Percentiles rank a stretch among this genome's conserved stretches.
Evolutionary conservation across 202 grass and related monocot genomes (phyloP).

Genomic region (Zoysia matrella): DNA sequence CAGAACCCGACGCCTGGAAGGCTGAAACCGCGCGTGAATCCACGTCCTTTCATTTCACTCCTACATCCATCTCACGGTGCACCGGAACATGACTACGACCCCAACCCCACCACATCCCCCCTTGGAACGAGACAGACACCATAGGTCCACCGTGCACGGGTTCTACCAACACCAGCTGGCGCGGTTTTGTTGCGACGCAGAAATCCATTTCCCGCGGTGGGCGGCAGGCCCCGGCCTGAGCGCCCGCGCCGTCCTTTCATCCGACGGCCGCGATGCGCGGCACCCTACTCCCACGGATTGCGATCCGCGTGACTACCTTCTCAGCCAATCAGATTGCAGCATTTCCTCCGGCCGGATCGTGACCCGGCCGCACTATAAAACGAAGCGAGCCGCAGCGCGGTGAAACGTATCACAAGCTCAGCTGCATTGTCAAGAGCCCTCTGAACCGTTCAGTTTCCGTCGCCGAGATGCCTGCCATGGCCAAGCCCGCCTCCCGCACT

Average conservation of each 20-base stretch:
- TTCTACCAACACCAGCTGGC: conserved; percentile 13
- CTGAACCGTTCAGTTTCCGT: too few species aligned
- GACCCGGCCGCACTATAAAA: conserved; percentile 47
- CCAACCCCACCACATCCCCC: not conserved
- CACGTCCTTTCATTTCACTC: not conserved
- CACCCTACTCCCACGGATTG: conserved; percentile 22
- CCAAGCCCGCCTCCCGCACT: conserved; percentile 44
- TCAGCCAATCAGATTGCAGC: conserved; percentile 46
- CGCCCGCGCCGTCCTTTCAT: conserved; percentile 40
- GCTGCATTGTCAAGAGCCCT: not conserved
- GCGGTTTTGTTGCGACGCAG: conserved; percentile 45
- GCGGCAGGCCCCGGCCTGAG: not conserved
- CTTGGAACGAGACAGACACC: fast-evolving
- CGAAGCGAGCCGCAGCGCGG: fast-evolving
- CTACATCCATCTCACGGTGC: conserved; percentile 24
- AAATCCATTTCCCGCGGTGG: conserved; percentile 20
- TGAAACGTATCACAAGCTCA: not conserved
- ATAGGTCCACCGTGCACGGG: conserved; percentile 35
- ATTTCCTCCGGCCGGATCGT: not conserved
- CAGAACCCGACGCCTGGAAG: conserved; percentile 34
- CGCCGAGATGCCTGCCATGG: conserved; percentile 49
- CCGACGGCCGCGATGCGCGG: conserved; percentile 26
- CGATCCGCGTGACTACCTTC: conserved; percentile 37
- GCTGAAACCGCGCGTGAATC: conserved; percentile 33
- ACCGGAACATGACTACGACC: not conserved